Base-by-base conservation (phyloP, 495 filamentous ascomycete genomes). In the Coniosporium apollinis region DNA sequence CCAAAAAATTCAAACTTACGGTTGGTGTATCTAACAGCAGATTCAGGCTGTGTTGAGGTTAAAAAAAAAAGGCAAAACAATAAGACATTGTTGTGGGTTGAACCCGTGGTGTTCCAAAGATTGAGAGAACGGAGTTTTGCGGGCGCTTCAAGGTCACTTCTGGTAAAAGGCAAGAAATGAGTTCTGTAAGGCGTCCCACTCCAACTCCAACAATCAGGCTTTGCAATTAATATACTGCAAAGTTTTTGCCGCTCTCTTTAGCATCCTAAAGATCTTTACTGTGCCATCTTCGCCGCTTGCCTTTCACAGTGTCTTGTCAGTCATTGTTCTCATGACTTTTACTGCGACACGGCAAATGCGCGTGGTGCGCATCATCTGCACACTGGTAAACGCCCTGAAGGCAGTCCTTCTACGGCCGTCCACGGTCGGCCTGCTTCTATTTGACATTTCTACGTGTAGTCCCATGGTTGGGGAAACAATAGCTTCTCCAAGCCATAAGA, bases 151-250 rank as follows among this genome's bases (percentile, higher is more conserved):
- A 42, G 44, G 49, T 41, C 47, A 49, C 46, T 52, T 50, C 49
- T 52, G 49, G 49, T 52, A 52, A 52, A 52, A 52, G 49, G 49
- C 49, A 52, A 52, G 49, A 52, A 49, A 49, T 49, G 47, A 37
- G 34, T 52, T 52, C 41, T 40, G 42, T 46, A 52, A 43, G 33
- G 33, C 37, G 43, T 49, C 46, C 42, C 44, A 49, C 49, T 41
- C 43, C 46, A 48, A 28, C 34, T 2, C 36, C 34, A 41, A 0
- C 1, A 7, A 32, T 32, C 10, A 24, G 29, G 17, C 7, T 13
- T 25, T 20, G 21, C 10, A 30, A 30, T 35, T 25, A 38, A 44
- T 42, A 42, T 39, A 37, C 16, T 17, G 6, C 17, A 31, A 34
- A 22, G 32, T 17, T 24, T 16, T 18, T 24, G 1, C 18, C 5